These are phyloP conservation scores for Verticillium klebahnii DNA, from an alignment of 2,329 filamentous ascomycete species.

Conservation along the genomic window DNA sequence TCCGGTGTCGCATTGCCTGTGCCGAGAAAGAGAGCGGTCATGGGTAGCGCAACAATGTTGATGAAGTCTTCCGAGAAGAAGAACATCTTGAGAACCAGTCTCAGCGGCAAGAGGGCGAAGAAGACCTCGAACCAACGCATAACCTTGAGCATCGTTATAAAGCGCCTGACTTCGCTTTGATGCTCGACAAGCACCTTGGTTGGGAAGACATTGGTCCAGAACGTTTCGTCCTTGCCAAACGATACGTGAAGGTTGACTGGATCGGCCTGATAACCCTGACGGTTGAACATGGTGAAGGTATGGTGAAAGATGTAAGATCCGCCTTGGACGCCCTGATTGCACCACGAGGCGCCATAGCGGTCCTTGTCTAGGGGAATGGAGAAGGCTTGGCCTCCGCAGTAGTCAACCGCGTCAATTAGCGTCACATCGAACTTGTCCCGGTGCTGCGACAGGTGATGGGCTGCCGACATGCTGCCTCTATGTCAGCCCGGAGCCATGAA, in stretches of 20 bases:
- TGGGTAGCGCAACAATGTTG: conserved; percentile 58
- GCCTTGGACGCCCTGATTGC: conserved; percentile 60
- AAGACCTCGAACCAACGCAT: conserved; percentile 51
- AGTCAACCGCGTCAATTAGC: conserved; percentile 50
- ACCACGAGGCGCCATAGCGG: conserved; percentile 55
- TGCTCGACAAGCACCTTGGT: conserved; percentile 49
- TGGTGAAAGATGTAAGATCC: conserved; percentile 57
- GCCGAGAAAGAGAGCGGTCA: conserved; percentile 52
- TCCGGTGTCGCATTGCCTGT: conserved; percentile 67
- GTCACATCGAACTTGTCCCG: conserved; percentile 57
- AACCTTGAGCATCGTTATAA: conserved; percentile 47
- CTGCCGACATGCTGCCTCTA: conserved; percentile 44
- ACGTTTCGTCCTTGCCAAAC: conserved; percentile 52
- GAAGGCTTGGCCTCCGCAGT: conserved; percentile 59
- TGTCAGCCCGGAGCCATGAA: neutral
- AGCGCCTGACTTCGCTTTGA: conserved; percentile 47
- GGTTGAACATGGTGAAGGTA: conserved; percentile 56
- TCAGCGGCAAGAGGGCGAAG: conserved; percentile 54
- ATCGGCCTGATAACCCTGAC: conserved; percentile 43
- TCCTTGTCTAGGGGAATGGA: conserved; percentile 56
- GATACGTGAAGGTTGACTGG: conserved; percentile 56
- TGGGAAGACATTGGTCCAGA: conserved; percentile 61
- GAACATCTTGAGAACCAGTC: conserved; percentile 58
- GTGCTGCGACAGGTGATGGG: conserved; percentile 54
- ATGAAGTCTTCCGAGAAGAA: conserved; percentile 62